Base-by-base conservation (phyloP, 2,329 filamentous ascomycete species). In the Proliferodiscus dingleyae region DNA sequence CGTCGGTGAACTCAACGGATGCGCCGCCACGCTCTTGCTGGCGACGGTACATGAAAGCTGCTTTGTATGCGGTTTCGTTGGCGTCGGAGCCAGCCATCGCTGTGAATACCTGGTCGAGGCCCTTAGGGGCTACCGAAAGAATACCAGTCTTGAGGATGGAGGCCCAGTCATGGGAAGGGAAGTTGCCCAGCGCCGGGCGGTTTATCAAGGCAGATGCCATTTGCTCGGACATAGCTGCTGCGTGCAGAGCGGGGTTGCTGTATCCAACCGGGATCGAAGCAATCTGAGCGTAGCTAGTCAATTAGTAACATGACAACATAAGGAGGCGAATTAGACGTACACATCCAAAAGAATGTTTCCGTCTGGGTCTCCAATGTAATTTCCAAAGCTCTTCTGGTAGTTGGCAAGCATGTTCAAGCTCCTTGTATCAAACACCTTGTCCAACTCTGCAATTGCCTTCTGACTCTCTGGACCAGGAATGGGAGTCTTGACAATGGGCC, bases 21-120 rank as follows among this genome's bases (percentile, higher is more conserved):
- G 79, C 71, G 43, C 63, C 62, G 30, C 84, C 85, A 58, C 87
- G 84, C 71, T 88, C 73, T 49, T 80, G 74, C 61, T 85, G 84
- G 40, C 83, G 76, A 65, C 81, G 81, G 71, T 81, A 88, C 83
- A 91, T 91, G 70, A 90, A 89, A 21, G 87, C 85, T 11, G 87
- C 87, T 71, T 91, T 91, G 76, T 86, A 91, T 45, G 87, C 87
- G 39, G 86, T 82, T 68, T 91, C 87, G 67, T 90, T 90, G 66
- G 87, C 87, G 63, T 91, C 87, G 26, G 85, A 89, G 48, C 87
- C 87, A 34, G 85, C 78, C 70, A 85, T 81, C 41, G 80, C 85
- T 37, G 87, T 91, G 71, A 90, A 90, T 58, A 90, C 85, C 67
- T 89, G 84, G 70, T 87, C 71, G 46, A 87, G 70, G 37, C 86